Base-by-base conservation (phyloP, 1,139 yeast genomes). In the Scheffersomyces illinoinensis region DNA sequence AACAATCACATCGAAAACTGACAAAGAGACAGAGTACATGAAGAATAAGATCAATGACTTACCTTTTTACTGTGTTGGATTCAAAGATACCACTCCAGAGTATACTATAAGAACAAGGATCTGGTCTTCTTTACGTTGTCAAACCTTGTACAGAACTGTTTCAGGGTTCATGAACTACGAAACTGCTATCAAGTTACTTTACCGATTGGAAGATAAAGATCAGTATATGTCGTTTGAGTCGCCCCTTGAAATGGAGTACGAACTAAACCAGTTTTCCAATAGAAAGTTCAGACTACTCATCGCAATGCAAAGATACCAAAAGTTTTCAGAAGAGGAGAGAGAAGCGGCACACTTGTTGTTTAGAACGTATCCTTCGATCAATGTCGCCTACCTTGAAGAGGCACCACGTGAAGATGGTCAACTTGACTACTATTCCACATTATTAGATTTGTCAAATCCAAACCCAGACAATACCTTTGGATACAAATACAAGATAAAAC, bases 81-180 rank as follows among this genome's bases (percentile, higher is more conserved):
- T 89, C 71, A 87, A 86, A 61, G 76, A 83, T 14, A 81, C 91
- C 0, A 78, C 85, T 7, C 87, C 90, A 0, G 87, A 86, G 59
- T 85, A 82, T 62, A 82, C 85, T 1, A 69, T 89, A 59, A 75
- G 96, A 66, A 90, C 96, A 0, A 79, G 96, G 65, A 81, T 90
- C 0, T 91, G 97, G 97, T 90, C 96, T 0, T 90, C 96, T 0
- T 73, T 88, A 57, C 78, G 96, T 64, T 84, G 91, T 2, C 97
- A 91, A 68, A 91, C 97, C 0, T 76, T 91, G 55, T 91, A 88
- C 65, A 77, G 97, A 18, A 91, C 97, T 0, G 79, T 90, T 2
- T 84, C 92, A 0, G 97, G 97, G 0, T 90, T 91, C 65, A 83
- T 83, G 82, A 89, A 89, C 65, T 89, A 90, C 68, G 77, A 83